Conservation (phyloP, 2,329 filamentous ascomycete genomes). For the Drechmeria coniospora region DNA sequence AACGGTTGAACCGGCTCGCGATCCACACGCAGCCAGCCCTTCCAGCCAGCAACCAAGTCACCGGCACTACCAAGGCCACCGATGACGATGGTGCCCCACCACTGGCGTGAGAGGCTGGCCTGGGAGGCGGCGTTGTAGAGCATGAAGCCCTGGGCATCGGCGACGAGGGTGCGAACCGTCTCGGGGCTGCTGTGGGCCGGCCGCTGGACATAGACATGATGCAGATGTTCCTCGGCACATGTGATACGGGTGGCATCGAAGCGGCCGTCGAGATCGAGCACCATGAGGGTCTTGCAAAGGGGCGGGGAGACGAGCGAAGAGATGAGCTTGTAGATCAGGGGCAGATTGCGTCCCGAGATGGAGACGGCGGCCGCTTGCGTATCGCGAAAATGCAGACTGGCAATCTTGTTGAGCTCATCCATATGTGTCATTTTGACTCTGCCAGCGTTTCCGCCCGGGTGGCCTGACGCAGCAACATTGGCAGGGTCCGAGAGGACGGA, state of each 20-base stretch:
- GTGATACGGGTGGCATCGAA: constrained; percentile 37
- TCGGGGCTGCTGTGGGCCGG: constrained; percentile 16
- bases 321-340: constrained; percentile 40
- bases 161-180: constrained; percentile 18
- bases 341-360: constrained; percentile 35
- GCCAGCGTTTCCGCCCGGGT: constrained; percentile 1
- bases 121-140: constrained; percentile 28
- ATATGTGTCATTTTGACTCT: constrained; percentile 23
- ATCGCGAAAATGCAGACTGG: constrained; percentile 28
- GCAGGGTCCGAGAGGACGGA: background rate
- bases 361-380: constrained; percentile 32
- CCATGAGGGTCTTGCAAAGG: constrained; percentile 29
- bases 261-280: constrained; percentile 38
- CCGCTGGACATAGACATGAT: constrained; percentile 35
- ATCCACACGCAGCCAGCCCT: constrained; percentile 38
- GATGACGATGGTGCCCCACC: constrained; percentile 44
- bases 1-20: constrained; percentile 25
- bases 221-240: constrained; percentile 22
- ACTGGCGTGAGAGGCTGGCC: constrained; percentile 28
- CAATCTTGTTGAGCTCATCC: constrained; percentile 29
- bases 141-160: constrained; percentile 29
- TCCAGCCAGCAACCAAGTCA: constrained; percentile 18
- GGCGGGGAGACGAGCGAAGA: constrained; percentile 34
- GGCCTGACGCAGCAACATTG: background rate
- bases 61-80: constrained; percentile 21